Conservation (phyloP, 208 protist genomes). For the Strigomonas culicis region DNA sequence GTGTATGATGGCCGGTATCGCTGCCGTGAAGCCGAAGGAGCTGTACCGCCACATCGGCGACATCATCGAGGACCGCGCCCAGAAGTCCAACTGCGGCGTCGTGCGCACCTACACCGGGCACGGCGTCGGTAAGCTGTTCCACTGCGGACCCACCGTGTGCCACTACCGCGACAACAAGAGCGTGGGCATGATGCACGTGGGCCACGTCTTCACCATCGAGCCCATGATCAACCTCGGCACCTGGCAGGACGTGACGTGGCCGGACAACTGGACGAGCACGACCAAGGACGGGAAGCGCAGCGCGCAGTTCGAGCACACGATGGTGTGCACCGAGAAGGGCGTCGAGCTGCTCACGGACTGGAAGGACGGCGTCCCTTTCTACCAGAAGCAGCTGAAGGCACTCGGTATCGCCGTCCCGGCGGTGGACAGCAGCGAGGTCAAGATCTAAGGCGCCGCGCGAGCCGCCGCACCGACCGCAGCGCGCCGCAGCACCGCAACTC, state of each 20-base stretch:
- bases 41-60: conserved; percentile 85
- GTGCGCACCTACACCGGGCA: conserved; percentile 92
- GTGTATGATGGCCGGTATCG: conserved; percentile 80
- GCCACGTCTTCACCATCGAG: conserved; percentile 98
- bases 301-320: conserved; percentile 99
- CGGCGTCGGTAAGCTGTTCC: conserved; percentile 92
- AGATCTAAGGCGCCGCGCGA: conserved; percentile 18
- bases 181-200: conserved; percentile 86
- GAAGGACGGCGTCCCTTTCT: conserved; percentile 75
- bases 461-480: no score
- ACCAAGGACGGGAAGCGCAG: conserved; percentile 95
- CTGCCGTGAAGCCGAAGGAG: conserved; percentile 70
- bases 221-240: conserved; percentile 97
- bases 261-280: conserved; percentile 96
- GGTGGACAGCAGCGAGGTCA: conserved; percentile 53
- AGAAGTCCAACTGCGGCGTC: conserved; percentile 60
- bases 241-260: conserved; percentile 92
- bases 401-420: conserved; percentile 58
- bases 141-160: conserved; percentile 89
- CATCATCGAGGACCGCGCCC: conserved; percentile 75
- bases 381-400: conserved; percentile 83
- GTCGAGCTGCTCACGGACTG: conserved; percentile 87
- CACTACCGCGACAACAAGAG: conserved; percentile 93
- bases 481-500: no score
- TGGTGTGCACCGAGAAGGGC: conserved; percentile 93